Evolutionary conservation across 768 basidiomycete species (phyloP), one percentile per base, ranked within the genome.

Genomic region (Galerina sulciceps): DNA sequence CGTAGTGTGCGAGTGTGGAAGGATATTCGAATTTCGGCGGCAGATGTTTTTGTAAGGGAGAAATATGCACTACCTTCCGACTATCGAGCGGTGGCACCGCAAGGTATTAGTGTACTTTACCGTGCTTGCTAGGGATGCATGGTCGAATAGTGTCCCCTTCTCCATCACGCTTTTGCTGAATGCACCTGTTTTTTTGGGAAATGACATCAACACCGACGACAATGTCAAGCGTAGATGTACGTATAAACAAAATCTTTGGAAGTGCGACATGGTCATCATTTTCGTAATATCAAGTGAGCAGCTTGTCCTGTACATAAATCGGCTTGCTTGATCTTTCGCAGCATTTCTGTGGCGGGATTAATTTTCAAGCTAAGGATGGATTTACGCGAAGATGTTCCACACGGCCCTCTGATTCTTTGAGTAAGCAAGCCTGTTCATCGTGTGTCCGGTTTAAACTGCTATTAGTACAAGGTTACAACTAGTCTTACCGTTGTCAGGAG

Each of bases 371-470:
- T 35, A 51, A 26, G 41, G 18, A 43, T 37, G 17, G n/a, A 6
- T 22, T 65, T 67, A 82, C 83, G 73, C 77, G 68, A 86, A 85
- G 31, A 84, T 68, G 53, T 80, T 72, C 80, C 81, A 84, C 13
- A 84, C 72, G 5, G 69, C 57, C 5, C 81, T 82, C 65, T 85
- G 77, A 59, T 85, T 85, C 54, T 76, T 75, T 67, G 84, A 86
- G 57, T 81, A 75, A 1, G 82, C 77, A 38, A 71, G 37, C 81
- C 83, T 84, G 26, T 43, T 50, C 10, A 58, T 55, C 6, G 50
- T 23, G 23, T 26, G 3, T 13, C 26, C 26, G 56, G 34, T 13
- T 15, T 52, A 8, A 49, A 6, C 5, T n/a, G 15, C 4, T 17
- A 14, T 35, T n/a, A n/a, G 6, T 17, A 26, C 22, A 15, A 46